phyloP scores from a whole-genome alignment of 78 protist genomes.

The Chrysochromulina parva region DNA sequence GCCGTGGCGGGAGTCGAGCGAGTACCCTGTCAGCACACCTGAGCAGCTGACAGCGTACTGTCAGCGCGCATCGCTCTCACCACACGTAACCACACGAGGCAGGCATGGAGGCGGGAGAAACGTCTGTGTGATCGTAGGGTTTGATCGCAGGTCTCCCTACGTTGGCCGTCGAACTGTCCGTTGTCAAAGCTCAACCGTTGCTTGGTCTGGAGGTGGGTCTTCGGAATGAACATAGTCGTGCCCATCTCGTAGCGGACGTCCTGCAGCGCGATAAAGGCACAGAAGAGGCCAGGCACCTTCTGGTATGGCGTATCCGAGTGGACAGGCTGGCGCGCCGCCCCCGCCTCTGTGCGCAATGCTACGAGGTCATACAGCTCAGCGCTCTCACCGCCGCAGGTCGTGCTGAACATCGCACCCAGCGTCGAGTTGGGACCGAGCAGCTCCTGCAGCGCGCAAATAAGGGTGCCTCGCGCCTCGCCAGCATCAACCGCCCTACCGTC shows the following conservation, averaged over 20 bases:
- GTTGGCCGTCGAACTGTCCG: background rate
- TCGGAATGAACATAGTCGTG: background rate
- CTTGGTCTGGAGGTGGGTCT: background rate
- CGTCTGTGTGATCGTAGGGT: too few relatives aligned
- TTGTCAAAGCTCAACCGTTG: background rate
- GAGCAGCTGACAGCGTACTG: too few relatives aligned
- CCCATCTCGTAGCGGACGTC: background rate
- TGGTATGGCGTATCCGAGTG: background rate
- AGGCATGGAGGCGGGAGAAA: too few relatives aligned
- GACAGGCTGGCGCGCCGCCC: background rate
- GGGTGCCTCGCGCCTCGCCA: background rate
- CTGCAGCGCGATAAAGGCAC: background rate
- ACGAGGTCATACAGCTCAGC: background rate
- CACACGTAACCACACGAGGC: too few relatives aligned
- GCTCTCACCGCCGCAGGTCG: background rate
- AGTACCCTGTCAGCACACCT: too few relatives aligned
- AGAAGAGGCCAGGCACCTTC: background rate
- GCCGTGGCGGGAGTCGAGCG: too few relatives aligned
- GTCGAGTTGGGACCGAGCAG: background rate
- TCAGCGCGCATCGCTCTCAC: too few relatives aligned
- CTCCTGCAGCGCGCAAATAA: background rate
- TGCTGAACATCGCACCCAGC: background rate
- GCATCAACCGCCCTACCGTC: background rate
- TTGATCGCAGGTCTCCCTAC: background rate
- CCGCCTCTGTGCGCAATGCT: background rate